Evolutionary conservation across 768 basidiomycete species (phyloP).

Genomic region (Termitomyces sp.): DNA sequence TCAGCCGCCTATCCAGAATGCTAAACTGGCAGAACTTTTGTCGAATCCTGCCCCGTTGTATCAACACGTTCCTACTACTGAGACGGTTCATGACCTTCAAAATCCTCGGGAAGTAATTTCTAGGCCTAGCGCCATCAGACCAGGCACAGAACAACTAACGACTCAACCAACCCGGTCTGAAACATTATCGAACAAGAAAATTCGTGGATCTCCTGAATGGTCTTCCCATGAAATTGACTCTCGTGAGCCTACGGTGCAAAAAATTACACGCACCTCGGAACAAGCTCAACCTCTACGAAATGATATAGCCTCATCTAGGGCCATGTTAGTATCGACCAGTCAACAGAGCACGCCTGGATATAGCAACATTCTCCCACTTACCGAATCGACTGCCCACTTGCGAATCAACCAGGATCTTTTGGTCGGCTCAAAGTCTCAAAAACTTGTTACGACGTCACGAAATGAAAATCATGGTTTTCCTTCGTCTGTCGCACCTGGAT

Average conservation of each 20-base stretch:
- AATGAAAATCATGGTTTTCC: not conserved
- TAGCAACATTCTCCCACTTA: not conserved
- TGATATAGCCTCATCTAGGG: not conserved
- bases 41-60: slow-evolving; percentile 16
- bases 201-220: not conserved
- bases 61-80: not conserved
- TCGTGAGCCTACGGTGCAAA: not conserved
- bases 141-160: not conserved
- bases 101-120: not conserved
- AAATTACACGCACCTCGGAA: not conserved
- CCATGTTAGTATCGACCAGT: not conserved
- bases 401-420: not conserved
- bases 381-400: not conserved
- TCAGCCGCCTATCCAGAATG: slow-evolving; percentile 24
- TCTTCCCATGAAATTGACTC: not conserved
- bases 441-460: not conserved
- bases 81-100: not conserved
- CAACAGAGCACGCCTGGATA: not conserved
- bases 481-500: not conserved
- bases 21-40: slow-evolving; percentile 29
- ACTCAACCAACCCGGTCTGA: not conserved
- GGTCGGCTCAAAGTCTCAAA: not conserved
- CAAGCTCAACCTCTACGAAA: not conserved
- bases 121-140: not conserved
- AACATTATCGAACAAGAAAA: not conserved